Conservation (phyloP, 352 stramenopile species). For the Globisporangium uncinulatum region DNA sequence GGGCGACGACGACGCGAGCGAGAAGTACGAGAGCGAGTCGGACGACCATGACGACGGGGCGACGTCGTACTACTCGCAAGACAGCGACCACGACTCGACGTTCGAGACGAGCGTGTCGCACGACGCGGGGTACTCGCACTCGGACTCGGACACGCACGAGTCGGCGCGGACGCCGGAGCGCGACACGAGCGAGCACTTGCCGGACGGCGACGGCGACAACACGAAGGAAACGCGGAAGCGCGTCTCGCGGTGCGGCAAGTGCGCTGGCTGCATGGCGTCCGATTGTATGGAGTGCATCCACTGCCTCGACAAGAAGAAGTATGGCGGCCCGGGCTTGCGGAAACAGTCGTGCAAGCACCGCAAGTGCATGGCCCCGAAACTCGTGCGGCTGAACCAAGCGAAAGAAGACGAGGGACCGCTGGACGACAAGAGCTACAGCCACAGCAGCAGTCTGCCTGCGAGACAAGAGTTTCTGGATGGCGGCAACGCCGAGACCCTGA, state of each 20-base stretch:
- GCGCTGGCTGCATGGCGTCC: constrained; percentile 62
- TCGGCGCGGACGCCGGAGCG: constrained; percentile 7
- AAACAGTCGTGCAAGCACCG: constrained; percentile 87
- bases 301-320: constrained; percentile 90
- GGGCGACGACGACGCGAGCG: constrained; percentile 22
- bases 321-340: constrained; percentile 72
- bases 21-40: constrained; percentile 31
- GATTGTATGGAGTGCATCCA: constrained; percentile 86
- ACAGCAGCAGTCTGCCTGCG: constrained; percentile 16
- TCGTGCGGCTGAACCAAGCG: constrained; percentile 61
- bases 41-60: constrained; percentile 24
- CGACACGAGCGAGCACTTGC: constrained; percentile 12
- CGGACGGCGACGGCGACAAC: constrained; percentile 27
- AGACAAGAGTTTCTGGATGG: constrained; percentile 27
- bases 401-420: constrained; percentile 41
- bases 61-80: constrained; percentile 41
- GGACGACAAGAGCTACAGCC: constrained; percentile 29
- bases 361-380: constrained; percentile 70
- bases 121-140: constrained; percentile 18
- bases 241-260: constrained; percentile 77
- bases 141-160: constrained; percentile 21
- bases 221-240: constrained; percentile 61
- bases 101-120: constrained; percentile 14
- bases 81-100: constrained; percentile 50
- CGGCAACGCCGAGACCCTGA: constrained; percentile 15